These are phyloP conservation scores for Silene coronaria DNA, from an alignment of 179 eudicot genomes.

Conservation along the genomic window DNA sequence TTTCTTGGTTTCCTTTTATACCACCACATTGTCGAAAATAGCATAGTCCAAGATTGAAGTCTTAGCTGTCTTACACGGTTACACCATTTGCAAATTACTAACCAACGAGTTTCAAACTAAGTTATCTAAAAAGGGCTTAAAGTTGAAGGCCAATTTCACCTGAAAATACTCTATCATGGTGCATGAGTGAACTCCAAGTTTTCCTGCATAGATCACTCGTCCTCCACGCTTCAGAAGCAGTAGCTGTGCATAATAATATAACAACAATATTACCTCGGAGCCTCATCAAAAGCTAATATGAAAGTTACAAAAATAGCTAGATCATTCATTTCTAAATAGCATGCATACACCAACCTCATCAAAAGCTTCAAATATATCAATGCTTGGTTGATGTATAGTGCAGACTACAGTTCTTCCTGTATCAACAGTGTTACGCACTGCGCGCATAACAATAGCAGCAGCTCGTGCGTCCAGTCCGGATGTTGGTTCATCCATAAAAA, in stretches of 20 bases:
- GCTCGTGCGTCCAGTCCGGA: conserved; percentile 98
- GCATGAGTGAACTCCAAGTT: conserved; percentile 65
- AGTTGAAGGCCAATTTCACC: conserved; percentile 30
- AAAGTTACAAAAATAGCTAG: not conserved
- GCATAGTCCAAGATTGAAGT: too few species aligned
- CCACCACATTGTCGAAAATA: too few species aligned
- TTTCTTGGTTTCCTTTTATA: too few species aligned
- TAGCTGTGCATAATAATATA: conserved; percentile 42
- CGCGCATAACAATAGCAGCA: conserved; percentile 93
- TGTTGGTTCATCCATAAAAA: conserved; percentile 97
- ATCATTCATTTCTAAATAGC: not conserved
- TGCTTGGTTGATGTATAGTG: conserved; percentile 91
- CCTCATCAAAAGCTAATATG: not conserved
- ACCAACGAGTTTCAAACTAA: not conserved
- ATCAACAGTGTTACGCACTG: conserved; percentile 89
- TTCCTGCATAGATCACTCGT: conserved; percentile 73
- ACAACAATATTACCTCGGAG: not conserved
- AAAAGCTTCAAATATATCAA: conserved; percentile 87
- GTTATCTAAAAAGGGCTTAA: not conserved
- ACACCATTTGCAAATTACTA: not conserved
- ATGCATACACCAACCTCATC: conserved; percentile 55
- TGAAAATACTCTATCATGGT: conserved; percentile 70
- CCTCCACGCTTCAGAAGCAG: conserved; percentile 95
- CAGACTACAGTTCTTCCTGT: conserved; percentile 93
- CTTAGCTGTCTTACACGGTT: not conserved